Percentiles rank a stretch among this genome's conserved stretches.
phyloP scores from a whole-genome alignment of 495 filamentous ascomycete species.

The Baudoinia panamericana region DNA sequence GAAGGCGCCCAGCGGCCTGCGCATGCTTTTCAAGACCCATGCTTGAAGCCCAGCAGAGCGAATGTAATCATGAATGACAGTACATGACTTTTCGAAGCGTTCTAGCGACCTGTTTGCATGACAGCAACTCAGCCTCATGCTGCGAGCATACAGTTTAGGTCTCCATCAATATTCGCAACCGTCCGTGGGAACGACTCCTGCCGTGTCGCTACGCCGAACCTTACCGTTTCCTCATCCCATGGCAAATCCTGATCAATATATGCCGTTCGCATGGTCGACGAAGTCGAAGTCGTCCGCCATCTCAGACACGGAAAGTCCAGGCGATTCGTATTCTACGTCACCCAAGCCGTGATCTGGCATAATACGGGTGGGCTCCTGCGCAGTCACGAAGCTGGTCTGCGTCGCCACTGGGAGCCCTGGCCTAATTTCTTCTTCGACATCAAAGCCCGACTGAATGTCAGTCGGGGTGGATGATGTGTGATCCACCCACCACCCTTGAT shows the following conservation, averaged over 20 bases:
- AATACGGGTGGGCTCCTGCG: neutral
- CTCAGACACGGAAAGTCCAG: too few species aligned
- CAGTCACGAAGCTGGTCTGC: neutral
- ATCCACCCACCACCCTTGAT: neutral
- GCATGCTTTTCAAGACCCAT: conserved; percentile 34
- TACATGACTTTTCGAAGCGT: neutral
- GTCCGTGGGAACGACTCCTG: neutral
- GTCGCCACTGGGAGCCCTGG: neutral
- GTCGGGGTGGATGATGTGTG: neutral
- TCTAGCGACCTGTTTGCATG: conserved; percentile 1
- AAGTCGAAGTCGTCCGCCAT: too few species aligned
- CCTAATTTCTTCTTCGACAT: neutral
- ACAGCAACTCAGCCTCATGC: too few species aligned
- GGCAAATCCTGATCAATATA: too few species aligned
- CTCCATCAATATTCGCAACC: too few species aligned
- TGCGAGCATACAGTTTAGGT: too few species aligned
- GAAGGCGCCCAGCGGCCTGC: conserved; percentile 38
- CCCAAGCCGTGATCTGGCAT: too few species aligned
- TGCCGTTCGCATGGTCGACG: too few species aligned
- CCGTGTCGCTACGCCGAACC: neutral
- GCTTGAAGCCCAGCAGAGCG: neutral
- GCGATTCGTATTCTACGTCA: too few species aligned
- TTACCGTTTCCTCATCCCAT: neutral
- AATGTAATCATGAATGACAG: neutral
- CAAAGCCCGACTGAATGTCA: neutral